Evolutionary conservation across 2,329 filamentous ascomycete genomes (phyloP).

Genomic region (Aspergillus flavus): DNA sequence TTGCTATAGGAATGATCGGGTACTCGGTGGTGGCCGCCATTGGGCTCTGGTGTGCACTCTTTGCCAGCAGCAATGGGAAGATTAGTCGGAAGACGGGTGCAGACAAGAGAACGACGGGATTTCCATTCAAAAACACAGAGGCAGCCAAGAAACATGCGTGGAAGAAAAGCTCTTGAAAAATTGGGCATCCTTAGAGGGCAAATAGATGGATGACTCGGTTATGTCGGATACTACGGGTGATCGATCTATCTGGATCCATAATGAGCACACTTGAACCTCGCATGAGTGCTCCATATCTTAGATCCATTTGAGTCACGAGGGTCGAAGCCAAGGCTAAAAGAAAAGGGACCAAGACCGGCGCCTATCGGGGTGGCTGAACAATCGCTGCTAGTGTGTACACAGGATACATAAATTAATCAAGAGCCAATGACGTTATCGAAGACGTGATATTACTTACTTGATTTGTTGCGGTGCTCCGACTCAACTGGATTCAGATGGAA

Average conservation of each 20-base stretch:
- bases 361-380: slow-evolving; percentile 11
- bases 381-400: not conserved
- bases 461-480: not conserved
- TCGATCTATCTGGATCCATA: not conserved
- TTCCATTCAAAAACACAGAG: slow-evolving; percentile 65
- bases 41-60: slow-evolving; percentile 67
- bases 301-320: not conserved
- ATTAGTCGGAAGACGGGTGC: slow-evolving; percentile 66
- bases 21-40: slow-evolving; percentile 61
- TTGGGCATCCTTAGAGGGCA: not conserved
- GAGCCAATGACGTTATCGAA: slow-evolving; percentile 5
- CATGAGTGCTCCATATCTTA: not conserved
- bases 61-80: slow-evolving; percentile 58
- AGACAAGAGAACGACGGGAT: slow-evolving; percentile 68
- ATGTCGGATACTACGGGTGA: not conserved
- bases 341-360: not conserved
- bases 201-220: not conserved
- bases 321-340: not conserved
- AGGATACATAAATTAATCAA: not conserved
- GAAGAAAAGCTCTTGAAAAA: slow-evolving; percentile 27
- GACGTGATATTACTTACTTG: not conserved
- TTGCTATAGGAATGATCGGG: slow-evolving; percentile 61
- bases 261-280: not conserved
- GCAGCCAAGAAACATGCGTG: slow-evolving; percentile 54
- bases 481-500: not conserved